Evolutionary conservation across 257 asterid genomes (phyloP), one percentile per base, ranked within the genome.

Genomic region (Solanum virginianum): DNA sequence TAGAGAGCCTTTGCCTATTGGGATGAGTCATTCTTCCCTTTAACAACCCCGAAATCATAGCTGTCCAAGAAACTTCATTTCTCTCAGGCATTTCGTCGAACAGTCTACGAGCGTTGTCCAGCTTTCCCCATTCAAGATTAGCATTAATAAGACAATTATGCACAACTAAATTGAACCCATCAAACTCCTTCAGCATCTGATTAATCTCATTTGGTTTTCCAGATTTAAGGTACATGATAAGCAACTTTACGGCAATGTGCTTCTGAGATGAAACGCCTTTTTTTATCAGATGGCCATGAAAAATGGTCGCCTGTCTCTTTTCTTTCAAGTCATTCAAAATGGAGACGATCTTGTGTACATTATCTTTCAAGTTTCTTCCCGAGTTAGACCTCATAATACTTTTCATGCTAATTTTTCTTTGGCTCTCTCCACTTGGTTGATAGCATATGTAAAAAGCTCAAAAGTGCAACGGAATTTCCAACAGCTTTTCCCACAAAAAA

Each of bases 61-160:
- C 87, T 70, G 98, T 95, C 98, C 98, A 95, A 66, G 97, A 87
- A 87, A 95, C 95, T 85, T 89, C 94, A 56, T 94, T 94, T 89
- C 94, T 86, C 10, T 90, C 92, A 10, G 98, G 97, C 98, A 94
- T 94, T 94, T 93, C 96, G n/a, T 92, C 98, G 54, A 95, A 95
- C 96, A 95, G 9, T 14, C 39, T 83, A 51, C 92, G 86, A 36
- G 98, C 98, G 39, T 88, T 83, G 0, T 18, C 51, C 6, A 86
- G 77, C 70, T 91, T 72, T 16, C 98, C 98, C 95, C 93, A 88
- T 63, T 90, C 86, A 2, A 95, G 80, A 66, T 90, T 90, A 0
- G 92, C 91, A 10, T 57, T 82, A 66, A 94, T 93, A 86, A 95
- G 91, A 88, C 98, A 95, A 85, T 95, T 95, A 9, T 88, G 91